A percentile compares a stretch with the other conserved stretches of the same genome.
phyloP scores from a whole-genome alignment of 2,329 filamentous ascomycete species.

The Cytospora paraplurivora region DNA sequence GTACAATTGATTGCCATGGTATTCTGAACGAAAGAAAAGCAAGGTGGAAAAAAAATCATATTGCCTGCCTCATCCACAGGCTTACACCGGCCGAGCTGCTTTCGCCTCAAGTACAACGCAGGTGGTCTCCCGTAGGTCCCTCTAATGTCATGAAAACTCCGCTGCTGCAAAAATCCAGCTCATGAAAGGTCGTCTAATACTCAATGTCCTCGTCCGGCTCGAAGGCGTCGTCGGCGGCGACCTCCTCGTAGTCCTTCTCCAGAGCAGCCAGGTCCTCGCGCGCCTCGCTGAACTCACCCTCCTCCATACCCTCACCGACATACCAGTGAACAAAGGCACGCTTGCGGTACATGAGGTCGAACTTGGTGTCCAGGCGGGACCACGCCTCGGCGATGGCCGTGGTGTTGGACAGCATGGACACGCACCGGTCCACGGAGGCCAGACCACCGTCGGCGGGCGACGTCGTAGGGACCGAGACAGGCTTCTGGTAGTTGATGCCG shows the following conservation, averaged over 20 bases:
- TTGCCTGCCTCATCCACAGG: conserved; percentile 10
- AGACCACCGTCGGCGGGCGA: conserved; percentile 59
- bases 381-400: conserved; percentile 74
- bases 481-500: conserved; percentile 74
- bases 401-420: conserved; percentile 75
- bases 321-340: conserved; percentile 78
- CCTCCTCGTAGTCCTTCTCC: conserved; percentile 87
- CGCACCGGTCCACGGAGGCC: conserved; percentile 62
- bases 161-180: conserved; percentile 16
- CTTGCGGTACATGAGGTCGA: conserved; percentile 79
- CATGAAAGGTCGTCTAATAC: conserved; percentile 62
- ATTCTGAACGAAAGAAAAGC: conserved; percentile 11
- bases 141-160: conserved; percentile 20
- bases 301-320: conserved; percentile 89
- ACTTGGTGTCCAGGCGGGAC: conserved; percentile 73
- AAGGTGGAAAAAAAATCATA: not conserved
- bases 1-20: conserved; percentile 14
- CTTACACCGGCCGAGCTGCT: conserved; percentile 15
- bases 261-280: conserved; percentile 83
- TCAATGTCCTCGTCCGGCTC: conserved; percentile 68
- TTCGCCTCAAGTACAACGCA: conserved; percentile 19
- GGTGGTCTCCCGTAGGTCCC: conserved; percentile 25
- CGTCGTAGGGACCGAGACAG: conserved; percentile 57
- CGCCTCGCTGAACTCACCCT: conserved; percentile 86
- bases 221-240: conserved; percentile 74